Percentiles rank a stretch among this genome's conserved stretches.
Evolutionary conservation across 495 filamentous ascomycete species (phyloP).

Genomic region (Aspergillus saccharolyticus): DNA sequence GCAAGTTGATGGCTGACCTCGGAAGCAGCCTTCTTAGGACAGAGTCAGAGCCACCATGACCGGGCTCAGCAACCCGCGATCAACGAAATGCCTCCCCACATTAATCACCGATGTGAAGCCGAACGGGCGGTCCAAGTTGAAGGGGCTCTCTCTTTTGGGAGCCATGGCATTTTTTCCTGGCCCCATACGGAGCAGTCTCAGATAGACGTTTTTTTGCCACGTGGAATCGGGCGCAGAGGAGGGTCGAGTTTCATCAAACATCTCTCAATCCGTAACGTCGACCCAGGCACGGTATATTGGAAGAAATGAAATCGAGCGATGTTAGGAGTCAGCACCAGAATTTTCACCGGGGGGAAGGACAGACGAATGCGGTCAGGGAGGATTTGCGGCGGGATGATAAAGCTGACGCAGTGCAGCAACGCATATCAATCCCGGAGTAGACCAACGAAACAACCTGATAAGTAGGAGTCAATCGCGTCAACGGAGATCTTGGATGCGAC

Average conservation of each 20-base stretch:
- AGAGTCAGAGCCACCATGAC: not conserved
- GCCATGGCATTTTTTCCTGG: not conserved
- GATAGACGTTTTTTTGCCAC: constrained; percentile 16
- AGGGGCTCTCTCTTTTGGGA: constrained; percentile 6
- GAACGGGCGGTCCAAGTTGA: constrained; percentile 21
- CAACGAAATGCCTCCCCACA: constrained; percentile 14
- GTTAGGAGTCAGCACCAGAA: not conserved
- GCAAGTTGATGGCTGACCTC: not conserved
- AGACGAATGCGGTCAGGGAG: not conserved
- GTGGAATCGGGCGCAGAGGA: constrained; percentile 10
- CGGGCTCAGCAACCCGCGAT: constrained; percentile 9
- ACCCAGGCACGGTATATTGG: not conserved
- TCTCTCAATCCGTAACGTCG: constrained; percentile 1
- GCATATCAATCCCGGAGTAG: not conserved
- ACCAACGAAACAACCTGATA: too few species aligned
- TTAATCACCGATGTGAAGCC: constrained; percentile 8
- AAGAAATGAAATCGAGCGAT: not conserved
- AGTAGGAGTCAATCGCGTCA: not conserved
- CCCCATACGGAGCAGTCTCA: constrained; percentile 8
- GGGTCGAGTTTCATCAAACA: constrained; percentile 7
- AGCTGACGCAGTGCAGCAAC: not conserved
- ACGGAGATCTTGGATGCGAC: not conserved
- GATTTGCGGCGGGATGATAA: not conserved
- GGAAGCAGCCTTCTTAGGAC: not conserved
- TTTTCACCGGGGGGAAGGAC: not conserved